Conservation (phyloP, 2,329 filamentous ascomycete genomes). For the Cordyceps pruinosa region DNA sequence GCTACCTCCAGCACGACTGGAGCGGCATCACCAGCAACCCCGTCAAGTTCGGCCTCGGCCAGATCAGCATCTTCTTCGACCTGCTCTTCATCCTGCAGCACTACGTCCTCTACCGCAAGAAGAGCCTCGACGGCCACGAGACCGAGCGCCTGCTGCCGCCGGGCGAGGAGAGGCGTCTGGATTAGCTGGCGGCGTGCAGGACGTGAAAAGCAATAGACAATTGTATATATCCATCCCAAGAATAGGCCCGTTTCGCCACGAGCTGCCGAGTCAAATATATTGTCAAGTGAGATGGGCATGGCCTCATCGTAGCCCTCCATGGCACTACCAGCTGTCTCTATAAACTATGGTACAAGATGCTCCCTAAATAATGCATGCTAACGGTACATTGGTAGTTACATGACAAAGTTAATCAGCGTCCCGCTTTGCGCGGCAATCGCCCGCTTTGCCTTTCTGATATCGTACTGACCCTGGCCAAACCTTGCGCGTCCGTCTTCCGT, state of each 20-base stretch:
- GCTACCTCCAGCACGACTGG: conserved; percentile 79
- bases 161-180: conserved; percentile 22
- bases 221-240: not conserved
- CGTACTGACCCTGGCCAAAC: conserved; percentile 39
- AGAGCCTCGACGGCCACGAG: conserved; percentile 13
- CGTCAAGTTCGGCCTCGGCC: conserved; percentile 79
- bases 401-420: conserved; percentile 68
- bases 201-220: not conserved
- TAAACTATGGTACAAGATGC: not conserved
- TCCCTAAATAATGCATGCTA: not conserved
- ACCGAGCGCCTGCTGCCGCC: conserved; percentile 21
- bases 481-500: conserved; percentile 54
- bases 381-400: conserved; percentile 26
- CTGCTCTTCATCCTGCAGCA: conserved; percentile 82
- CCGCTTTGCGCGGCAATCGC: conserved; percentile 61
- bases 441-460: conserved; percentile 50
- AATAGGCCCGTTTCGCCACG: not conserved
- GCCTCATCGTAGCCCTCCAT: not conserved
- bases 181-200: not conserved
- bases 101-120: conserved; percentile 64
- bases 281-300: not conserved
- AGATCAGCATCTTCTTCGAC: conserved; percentile 82
- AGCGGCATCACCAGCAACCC: conserved; percentile 85
- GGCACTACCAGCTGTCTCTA: not conserved
- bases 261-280: not conserved